Evolutionary conservation across 768 basidiomycete genomes (phyloP).

Genomic region (Boletus fagicola): DNA sequence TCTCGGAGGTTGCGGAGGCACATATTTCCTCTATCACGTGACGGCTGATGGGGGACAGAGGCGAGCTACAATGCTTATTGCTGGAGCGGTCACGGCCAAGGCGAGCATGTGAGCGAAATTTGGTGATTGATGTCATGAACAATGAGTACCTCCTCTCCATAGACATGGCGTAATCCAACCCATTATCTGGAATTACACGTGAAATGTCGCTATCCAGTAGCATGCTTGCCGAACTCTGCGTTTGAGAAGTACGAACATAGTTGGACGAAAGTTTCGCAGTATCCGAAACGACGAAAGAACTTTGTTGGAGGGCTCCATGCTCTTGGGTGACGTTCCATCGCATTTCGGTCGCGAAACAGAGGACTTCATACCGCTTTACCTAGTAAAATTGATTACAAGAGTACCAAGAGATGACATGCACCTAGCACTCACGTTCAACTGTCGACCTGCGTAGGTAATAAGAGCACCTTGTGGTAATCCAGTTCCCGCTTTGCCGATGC

Average conservation of each 20-base stretch:
- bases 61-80: conserved; percentile 3
- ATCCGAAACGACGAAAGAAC: conserved; percentile 19
- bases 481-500: conserved; percentile 26
- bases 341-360: conserved; percentile 29
- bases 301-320: conserved; percentile 14
- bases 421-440: conserved; percentile 22
- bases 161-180: neutral
- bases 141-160: conserved; percentile 5
- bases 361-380: conserved; percentile 30
- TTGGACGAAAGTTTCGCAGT: neutral
- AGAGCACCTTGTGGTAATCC: conserved; percentile 29
- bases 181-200: conserved; percentile 17
- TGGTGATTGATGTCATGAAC: neutral
- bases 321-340: conserved; percentile 20
- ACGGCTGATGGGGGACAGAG: conserved; percentile 22
- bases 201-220: conserved; percentile 17
- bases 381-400: conserved; percentile 2
- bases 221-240: neutral
- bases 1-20: neutral
- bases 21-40: conserved; percentile 17
- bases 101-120: neutral
- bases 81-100: conserved; percentile 1
- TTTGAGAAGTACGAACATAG: neutral
- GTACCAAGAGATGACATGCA: neutral
- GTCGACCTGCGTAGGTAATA: conserved; percentile 18